Evolutionary conservation across 140 eudicot species (phyloP), one percentile per base, ranked within the genome.

Genomic region (Stevia rebaudiana): DNA sequence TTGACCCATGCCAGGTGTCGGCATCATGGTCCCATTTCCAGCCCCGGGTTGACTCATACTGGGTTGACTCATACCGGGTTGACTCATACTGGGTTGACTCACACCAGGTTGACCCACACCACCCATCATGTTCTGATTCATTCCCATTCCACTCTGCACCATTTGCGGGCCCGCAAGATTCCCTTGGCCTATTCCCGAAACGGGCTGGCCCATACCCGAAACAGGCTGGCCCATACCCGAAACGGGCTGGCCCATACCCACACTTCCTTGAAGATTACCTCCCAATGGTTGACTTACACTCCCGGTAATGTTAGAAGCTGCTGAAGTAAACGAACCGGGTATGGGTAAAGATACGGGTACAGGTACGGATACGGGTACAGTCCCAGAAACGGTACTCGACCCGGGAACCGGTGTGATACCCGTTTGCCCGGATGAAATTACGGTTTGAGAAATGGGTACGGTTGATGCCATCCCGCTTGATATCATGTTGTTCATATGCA

Each of bases 401-500:
- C 81, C 90, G 17, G 81, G 58, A 57, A 90, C 67, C 11, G 94
- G 69, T 59, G 89, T 51, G 47, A 86, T 67, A 61, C 81, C 88
- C 10, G 97, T 13, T 65, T 86, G 95, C n/a, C 82, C 89, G 24
- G 98, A 87, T 47, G 98, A 69, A 22, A 82, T 72, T 39, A 81
- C 83, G 51, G 85, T 75, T 77, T 84, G 96, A 39, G 86, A 44
- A 54, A 91, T 74, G 16, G 94, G 89, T 22, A 83, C 78, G 4
- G 96, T 78, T 13, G 98, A 87, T 53, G 83, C 71, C 89, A 91
- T 82, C 52, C 91, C 96, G 42, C 82, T 84, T 68, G 98, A 92
- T 77, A 92, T 88, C 96, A 92, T 85, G 70, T 85, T 92, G 36
- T 94, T 81, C 92, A 84, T 84, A 64, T 84, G 92, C 82, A 81